Evolutionary conservation across 2,329 filamentous ascomycete species (phyloP).

Genomic region (Diplocarpon rosae): DNA sequence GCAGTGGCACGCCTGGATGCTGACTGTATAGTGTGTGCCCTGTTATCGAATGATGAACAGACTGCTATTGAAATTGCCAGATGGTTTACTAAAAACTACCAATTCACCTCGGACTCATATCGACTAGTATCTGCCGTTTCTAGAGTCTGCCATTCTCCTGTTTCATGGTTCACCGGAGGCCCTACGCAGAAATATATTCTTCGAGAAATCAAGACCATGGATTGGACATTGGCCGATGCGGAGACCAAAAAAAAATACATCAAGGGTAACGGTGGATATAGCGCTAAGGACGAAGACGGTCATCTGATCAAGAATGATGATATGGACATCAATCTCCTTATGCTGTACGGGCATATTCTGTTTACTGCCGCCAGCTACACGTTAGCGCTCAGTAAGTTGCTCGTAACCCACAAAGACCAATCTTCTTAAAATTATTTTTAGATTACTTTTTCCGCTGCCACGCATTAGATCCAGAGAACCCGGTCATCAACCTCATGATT

Average conservation of each 20-base stretch:
- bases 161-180: conserved; percentile 67
- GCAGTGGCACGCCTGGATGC: not conserved
- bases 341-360: conserved; percentile 83
- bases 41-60: conserved; percentile 71
- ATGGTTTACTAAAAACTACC: conserved; percentile 74
- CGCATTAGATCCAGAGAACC: conserved; percentile 64
- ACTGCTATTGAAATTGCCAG: conserved; percentile 62
- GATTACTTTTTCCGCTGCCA: conserved; percentile 76
- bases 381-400: conserved; percentile 57
- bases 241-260: conserved; percentile 35
- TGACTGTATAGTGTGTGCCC: conserved; percentile 52
- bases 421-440: conserved; percentile 21
- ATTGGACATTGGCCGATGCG: conserved; percentile 50
- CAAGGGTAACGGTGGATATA: conserved; percentile 32
- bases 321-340: conserved; percentile 70
- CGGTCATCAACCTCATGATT: conserved; percentile 69
- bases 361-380: conserved; percentile 75
- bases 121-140: conserved; percentile 74
- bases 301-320: conserved; percentile 24
- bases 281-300: conserved; percentile 27
- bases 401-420: not conserved
- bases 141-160: conserved; percentile 60
- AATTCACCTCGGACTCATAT: conserved; percentile 71
- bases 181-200: conserved; percentile 85
- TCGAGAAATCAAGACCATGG: conserved; percentile 82